A percentile compares a stretch with the other conserved stretches of the same genome.
phyloP scores from a whole-genome alignment of 805 yeast genomes.

The Saccharomycopsis malanga region DNA sequence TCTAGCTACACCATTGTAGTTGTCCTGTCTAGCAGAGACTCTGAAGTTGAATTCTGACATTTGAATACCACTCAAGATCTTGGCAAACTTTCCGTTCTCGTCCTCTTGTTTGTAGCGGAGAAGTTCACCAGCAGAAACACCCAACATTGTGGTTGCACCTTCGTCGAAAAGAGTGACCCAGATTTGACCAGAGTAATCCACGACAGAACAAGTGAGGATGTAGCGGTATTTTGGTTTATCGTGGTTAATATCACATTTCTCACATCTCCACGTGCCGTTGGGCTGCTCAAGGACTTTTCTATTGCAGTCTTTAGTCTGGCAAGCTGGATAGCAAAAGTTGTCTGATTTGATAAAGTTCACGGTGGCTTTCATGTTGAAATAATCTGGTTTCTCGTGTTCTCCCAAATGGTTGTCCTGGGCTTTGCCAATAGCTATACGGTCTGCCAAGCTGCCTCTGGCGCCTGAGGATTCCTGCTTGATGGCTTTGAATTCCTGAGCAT shows the following conservation, averaged over 20 bases:
- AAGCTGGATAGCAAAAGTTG: conserved; percentile 84
- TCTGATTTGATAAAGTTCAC: conserved; percentile 66
- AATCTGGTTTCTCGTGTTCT: conserved; percentile 70
- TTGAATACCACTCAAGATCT: conserved; percentile 40
- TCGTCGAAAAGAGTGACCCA: conserved; percentile 88
- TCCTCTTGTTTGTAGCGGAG: conserved; percentile 35
- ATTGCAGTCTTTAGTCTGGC: conserved; percentile 68
- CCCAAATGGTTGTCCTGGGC: conserved; percentile 68
- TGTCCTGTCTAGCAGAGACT: conserved; percentile 75
- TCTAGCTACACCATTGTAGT: conserved; percentile 70
- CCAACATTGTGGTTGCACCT: conserved; percentile 64
- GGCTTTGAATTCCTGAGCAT: conserved; percentile 50
- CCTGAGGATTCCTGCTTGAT: conserved; percentile 47
- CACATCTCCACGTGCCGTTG: conserved; percentile 87
- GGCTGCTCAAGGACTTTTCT: conserved; percentile 73
- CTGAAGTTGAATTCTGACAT: conserved; percentile 71
- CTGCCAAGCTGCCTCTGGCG: conserved; percentile 32
- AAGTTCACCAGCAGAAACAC: conserved; percentile 59
- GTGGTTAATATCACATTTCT: conserved; percentile 71
- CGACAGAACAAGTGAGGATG: conserved; percentile 65
- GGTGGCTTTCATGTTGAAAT: conserved; percentile 66
- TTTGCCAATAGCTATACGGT: conserved; percentile 59
- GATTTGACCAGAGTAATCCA: conserved; percentile 74
- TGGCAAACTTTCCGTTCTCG: conserved; percentile 40
- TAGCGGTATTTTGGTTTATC: conserved; percentile 72